phyloP scores from a whole-genome alignment of 78 protist species.

The Creolimax fragrantissima region DNA sequence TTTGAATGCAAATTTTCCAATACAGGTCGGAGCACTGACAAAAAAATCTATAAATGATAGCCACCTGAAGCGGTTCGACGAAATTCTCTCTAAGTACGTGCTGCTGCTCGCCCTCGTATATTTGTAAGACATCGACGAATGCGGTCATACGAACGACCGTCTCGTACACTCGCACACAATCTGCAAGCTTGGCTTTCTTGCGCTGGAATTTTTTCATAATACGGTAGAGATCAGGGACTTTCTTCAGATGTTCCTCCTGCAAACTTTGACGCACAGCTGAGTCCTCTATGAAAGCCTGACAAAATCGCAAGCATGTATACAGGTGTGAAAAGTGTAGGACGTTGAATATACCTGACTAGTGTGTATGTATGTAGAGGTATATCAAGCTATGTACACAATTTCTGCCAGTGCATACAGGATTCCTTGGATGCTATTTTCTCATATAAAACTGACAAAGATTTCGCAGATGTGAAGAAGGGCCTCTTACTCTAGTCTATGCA shows the following conservation, averaged over 20 bases:
- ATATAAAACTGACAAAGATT: no score
- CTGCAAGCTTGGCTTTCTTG: constrained; percentile 48
- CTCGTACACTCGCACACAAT: constrained; percentile 38
- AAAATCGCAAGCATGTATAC: constrained; percentile 1
- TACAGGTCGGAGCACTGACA: no score
- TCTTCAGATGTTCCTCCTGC: not conserved
- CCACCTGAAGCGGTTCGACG: not conserved
- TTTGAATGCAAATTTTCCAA: no score
- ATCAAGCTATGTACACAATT: no score
- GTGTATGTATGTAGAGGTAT: no score
- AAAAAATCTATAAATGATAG: no score
- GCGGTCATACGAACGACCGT: not conserved
- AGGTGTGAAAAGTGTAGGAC: no score
- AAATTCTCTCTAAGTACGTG: not conserved
- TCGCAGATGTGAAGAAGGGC: no score
- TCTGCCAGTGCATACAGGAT: no score
- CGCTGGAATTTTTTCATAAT: not conserved
- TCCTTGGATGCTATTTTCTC: no score
- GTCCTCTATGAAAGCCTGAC: constrained; percentile 41
- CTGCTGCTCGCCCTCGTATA: not conserved
- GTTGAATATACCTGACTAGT: no score
- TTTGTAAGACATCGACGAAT: not conserved
- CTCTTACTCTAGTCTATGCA: no score
- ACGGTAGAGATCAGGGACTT: constrained; percentile 48
- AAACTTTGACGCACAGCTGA: constrained; percentile 19